Evolutionary conservation across 2,329 filamentous ascomycete genomes (phyloP).

Genomic region (Ophiobolus disseminans): DNA sequence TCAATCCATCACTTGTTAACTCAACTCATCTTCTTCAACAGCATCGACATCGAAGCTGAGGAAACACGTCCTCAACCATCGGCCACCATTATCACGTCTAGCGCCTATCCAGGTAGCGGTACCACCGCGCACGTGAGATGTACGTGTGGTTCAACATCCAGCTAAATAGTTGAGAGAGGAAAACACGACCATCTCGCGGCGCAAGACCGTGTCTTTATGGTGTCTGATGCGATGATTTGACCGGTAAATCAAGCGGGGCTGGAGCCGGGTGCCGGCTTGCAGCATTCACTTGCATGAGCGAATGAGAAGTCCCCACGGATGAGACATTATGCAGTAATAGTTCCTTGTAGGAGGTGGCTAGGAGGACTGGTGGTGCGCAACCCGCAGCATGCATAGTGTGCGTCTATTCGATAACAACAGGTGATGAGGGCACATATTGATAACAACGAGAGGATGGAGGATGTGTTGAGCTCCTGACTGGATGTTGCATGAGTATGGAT

Average conservation of each 20-base stretch:
- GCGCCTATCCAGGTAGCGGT: slow-evolving; percentile 28
- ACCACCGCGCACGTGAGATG: slow-evolving; percentile 44
- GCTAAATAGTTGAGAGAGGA: slow-evolving; percentile 41
- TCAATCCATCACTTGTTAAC: too few relatives aligned
- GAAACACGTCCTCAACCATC: slow-evolving; percentile 39
- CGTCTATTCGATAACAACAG: too few relatives aligned
- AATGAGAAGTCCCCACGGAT: slow-evolving; percentile 24
- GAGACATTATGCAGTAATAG: slow-evolving; percentile 23
- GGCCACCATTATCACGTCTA: slow-evolving; percentile 39
- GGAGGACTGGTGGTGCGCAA: too few relatives aligned
- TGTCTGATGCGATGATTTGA: slow-evolving; percentile 50
- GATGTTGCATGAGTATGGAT: too few relatives aligned
- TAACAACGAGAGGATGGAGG: too few relatives aligned
- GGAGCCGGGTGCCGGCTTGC: slow-evolving; percentile 39
- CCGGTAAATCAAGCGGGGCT: slow-evolving; percentile 29
- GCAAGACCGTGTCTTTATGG: slow-evolving; percentile 47
- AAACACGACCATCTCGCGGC: slow-evolving; percentile 53
- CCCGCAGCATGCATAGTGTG: too few relatives aligned
- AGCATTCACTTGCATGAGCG: slow-evolving; percentile 36
- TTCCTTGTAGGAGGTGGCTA: too few relatives aligned
- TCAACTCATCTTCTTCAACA: too few relatives aligned
- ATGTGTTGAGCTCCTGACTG: too few relatives aligned
- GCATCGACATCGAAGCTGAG: slow-evolving; percentile 39
- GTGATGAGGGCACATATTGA: too few relatives aligned
- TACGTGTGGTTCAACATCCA: slow-evolving; percentile 53